These are phyloP conservation scores for Leptographium procerum DNA, from an alignment of 2,329 filamentous ascomycete species.

Conservation along the genomic window DNA sequence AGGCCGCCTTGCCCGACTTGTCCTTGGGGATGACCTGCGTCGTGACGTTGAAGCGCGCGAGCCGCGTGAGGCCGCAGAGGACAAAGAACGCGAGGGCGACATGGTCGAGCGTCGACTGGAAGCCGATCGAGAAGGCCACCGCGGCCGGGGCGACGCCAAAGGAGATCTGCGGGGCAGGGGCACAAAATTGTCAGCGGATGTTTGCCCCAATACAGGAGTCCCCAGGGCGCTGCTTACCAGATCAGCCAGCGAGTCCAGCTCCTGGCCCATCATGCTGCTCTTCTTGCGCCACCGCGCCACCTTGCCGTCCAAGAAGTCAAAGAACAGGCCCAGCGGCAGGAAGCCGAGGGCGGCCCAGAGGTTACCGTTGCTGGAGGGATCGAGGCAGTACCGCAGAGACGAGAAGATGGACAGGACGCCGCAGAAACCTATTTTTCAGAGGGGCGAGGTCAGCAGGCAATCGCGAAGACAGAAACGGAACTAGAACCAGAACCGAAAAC, in stretches of 20 bases:
- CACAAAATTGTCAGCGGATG: too few relatives aligned
- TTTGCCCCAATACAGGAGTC: too few relatives aligned
- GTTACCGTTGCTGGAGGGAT: constrained; percentile 52
- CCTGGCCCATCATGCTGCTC: constrained; percentile 95
- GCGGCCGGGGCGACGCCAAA: constrained; percentile 87
- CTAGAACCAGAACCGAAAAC: not conserved
- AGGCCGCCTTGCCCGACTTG: constrained; percentile 77
- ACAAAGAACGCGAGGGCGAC: constrained; percentile 77
- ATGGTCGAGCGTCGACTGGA: constrained; percentile 77
- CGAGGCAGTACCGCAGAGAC: constrained; percentile 83
- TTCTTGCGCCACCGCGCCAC: constrained; percentile 95
- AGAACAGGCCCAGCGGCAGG: constrained; percentile 89
- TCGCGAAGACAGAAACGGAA: not conserved
- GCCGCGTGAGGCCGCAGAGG: constrained; percentile 81
- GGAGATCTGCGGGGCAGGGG: constrained; percentile 54
- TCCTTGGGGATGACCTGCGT: constrained; percentile 85
- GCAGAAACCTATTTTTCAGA: constrained; percentile 51
- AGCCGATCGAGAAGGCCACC: constrained; percentile 77
- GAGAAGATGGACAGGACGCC: constrained; percentile 94
- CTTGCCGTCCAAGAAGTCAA: constrained; percentile 96
- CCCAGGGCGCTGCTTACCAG: too few relatives aligned
- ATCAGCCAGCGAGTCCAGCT: constrained; percentile 90
- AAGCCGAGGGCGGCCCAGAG: constrained; percentile 76
- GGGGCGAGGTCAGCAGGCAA: not conserved
- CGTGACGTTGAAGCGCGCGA: constrained; percentile 97